Evolutionary conservation across 208 protist species (phyloP).

Genomic region (Crithidia bombi): DNA sequence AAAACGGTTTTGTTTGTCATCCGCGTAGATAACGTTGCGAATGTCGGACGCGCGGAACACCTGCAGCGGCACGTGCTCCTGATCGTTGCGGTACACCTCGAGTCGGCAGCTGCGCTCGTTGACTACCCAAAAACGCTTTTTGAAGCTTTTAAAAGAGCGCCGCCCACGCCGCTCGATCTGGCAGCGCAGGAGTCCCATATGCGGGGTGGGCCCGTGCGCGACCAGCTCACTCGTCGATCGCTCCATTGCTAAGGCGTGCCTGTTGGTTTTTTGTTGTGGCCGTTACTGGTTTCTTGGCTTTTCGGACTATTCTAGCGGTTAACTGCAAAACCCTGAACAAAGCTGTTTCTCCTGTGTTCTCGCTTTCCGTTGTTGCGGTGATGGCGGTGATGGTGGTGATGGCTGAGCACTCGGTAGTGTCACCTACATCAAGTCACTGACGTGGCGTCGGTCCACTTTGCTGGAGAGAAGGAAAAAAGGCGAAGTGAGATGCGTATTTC

Average conservation of each 20-base stretch:
- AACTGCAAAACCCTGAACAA: no score
- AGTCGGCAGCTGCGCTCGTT: conserved; percentile 52
- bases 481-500: no score
- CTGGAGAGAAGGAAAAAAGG: not conserved
- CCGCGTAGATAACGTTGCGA: conserved; percentile 67
- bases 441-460: no score
- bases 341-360: no score
- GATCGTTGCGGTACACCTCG: conserved; percentile 90
- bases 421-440: no score
- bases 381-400: no score
- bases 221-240: conserved; percentile 26
- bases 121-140: conserved; percentile 87
- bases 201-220: conserved; percentile 24
- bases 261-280: not conserved
- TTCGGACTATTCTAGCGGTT: no score
- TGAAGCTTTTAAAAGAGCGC: conserved; percentile 57
- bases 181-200: conserved; percentile 80
- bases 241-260: conserved; percentile 6
- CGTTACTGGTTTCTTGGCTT: no score
- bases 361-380: no score
- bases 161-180: conserved; percentile 50
- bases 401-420: no score
- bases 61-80: conserved; percentile 57
- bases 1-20: conserved; percentile 84
- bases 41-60: conserved; percentile 60